Percentiles rank a stretch among this genome's conserved stretches.
These are phyloP conservation scores for Lobosporangium transversale DNA, from an alignment of 192 early-diverging fungal genomes.

Conservation along the genomic window DNA sequence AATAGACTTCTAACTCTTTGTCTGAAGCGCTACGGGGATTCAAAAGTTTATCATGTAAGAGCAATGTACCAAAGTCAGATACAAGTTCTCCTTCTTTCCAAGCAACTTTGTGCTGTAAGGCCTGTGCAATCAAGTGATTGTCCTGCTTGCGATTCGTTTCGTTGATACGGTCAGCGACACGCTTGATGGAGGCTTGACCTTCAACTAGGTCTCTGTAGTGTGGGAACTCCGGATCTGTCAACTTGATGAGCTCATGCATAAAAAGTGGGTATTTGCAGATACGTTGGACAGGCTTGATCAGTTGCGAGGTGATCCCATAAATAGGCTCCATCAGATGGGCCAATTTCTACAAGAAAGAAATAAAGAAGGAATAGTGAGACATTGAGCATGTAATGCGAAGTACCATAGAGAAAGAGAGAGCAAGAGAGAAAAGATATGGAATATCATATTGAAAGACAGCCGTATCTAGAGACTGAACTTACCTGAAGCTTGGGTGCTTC, in stretches of 20 bases:
- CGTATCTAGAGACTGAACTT: conserved; percentile 18
- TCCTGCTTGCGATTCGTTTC: conserved; percentile 91
- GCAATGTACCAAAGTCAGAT: conserved; percentile 80
- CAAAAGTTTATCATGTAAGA: conserved; percentile 87
- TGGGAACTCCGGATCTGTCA: conserved; percentile 62
- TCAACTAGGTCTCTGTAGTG: conserved; percentile 69
- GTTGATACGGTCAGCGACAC: conserved; percentile 90
- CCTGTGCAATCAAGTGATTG: conserved; percentile 82
- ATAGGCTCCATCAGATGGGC: conserved; percentile 82
- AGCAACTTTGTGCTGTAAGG: conserved; percentile 85
- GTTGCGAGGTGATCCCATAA: conserved; percentile 87
- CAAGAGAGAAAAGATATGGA: too few relatives aligned
- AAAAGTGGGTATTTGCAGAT: conserved; percentile 98
- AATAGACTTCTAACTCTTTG: conserved; percentile 84
- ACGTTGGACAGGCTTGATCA: conserved; percentile 98
- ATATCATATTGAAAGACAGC: too few relatives aligned
- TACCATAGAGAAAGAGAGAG: too few relatives aligned
- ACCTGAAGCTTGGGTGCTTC: conserved; percentile 73
- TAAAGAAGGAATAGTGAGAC: not conserved
- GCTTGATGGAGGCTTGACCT: conserved; percentile 84
- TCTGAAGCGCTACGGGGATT: conserved; percentile 85
- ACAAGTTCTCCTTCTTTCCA: conserved; percentile 91
- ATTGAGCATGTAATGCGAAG: too few relatives aligned
- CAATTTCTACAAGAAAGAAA: conserved; percentile 55
- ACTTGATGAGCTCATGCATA: conserved; percentile 74